A percentile compares a stretch with the other conserved stretches of the same genome.
Evolutionary conservation across 2,329 filamentous ascomycete genomes (phyloP).

Genomic region (Gliomastix tumulicola): DNA sequence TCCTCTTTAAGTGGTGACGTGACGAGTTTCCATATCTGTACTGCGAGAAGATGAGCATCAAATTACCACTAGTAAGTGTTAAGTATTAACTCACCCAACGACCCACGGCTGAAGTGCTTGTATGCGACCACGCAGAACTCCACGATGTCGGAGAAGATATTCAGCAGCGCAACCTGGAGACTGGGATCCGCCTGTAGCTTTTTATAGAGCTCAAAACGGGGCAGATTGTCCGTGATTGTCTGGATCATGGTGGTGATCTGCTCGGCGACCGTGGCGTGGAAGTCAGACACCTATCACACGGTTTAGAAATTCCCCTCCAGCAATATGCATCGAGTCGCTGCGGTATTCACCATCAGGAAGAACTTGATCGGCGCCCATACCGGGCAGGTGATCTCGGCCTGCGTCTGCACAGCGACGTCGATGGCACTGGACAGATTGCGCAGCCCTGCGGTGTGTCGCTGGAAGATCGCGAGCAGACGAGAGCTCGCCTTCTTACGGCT

Average conservation of each 20-base stretch:
- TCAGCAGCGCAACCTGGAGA: background rate
- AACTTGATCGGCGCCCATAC: background rate
- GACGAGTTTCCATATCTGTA: background rate
- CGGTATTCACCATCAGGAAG: background rate
- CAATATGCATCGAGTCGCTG: too few species aligned
- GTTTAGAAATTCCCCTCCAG: too few species aligned
- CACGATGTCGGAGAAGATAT: background rate
- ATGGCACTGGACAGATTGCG: background rate
- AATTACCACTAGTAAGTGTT: too few species aligned
- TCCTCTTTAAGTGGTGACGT: background rate
- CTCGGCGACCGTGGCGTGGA: background rate
- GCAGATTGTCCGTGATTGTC: background rate
- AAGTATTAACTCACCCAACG: background rate
- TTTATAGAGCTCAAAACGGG: background rate
- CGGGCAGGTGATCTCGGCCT: background rate
- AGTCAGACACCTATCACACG: background rate
- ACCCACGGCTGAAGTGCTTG: background rate
- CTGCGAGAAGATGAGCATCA: too few species aligned
- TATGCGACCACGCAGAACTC: background rate
- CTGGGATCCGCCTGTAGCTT: background rate
- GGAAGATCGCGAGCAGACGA: background rate
- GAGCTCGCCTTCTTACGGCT: background rate
- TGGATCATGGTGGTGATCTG: background rate
- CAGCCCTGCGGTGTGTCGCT: background rate
- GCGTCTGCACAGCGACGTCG: background rate